Conservation (phyloP, 2,329 filamentous ascomycete genomes). For the Cercospora beticola region DNA sequence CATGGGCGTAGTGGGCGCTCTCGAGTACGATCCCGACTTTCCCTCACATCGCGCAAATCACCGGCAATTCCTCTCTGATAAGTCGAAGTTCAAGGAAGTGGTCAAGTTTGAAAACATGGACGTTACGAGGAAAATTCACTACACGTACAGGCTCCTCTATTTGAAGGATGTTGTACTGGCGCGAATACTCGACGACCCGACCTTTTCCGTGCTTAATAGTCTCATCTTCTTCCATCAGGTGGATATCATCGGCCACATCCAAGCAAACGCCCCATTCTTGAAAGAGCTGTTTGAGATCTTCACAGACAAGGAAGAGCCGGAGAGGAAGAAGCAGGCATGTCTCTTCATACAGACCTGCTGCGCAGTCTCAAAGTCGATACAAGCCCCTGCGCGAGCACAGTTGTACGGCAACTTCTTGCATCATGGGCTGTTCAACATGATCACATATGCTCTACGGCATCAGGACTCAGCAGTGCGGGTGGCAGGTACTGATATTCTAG, state of each 20-base stretch:
- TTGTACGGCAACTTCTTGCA: conserved; percentile 88
- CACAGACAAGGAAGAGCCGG: conserved; percentile 58
- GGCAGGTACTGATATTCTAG: conserved; percentile 88
- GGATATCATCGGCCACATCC: conserved; percentile 94
- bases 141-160: conserved; percentile 93
- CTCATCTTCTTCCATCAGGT: conserved; percentile 99
- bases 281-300: conserved; percentile 88
- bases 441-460: conserved; percentile 87
- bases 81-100: conserved; percentile 92
- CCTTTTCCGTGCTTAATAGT: conserved; percentile 94
- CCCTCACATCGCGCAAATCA: conserved; percentile 97
- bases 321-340: conserved; percentile 88
- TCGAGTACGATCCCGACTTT: conserved; percentile 98
- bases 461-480: conserved; percentile 81
- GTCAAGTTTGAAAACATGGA: conserved; percentile 82
- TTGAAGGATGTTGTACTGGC: conserved; percentile 98
- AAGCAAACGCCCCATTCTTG: conserved; percentile 74
- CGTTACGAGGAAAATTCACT: conserved; percentile 88
- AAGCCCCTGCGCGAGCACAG: conserved; percentile 74
- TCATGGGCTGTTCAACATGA: conserved; percentile 82
- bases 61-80: conserved; percentile 83
- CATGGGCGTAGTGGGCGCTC: conserved; percentile 85
- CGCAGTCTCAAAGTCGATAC: conserved; percentile 88
- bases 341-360: conserved; percentile 97
- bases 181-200: conserved; percentile 93